A percentile compares a stretch with the other conserved stretches of the same genome.
These are phyloP conservation scores for Arachnomyces sp. DNA, from an alignment of 2,329 filamentous ascomycete species.

Conservation along the genomic window DNA sequence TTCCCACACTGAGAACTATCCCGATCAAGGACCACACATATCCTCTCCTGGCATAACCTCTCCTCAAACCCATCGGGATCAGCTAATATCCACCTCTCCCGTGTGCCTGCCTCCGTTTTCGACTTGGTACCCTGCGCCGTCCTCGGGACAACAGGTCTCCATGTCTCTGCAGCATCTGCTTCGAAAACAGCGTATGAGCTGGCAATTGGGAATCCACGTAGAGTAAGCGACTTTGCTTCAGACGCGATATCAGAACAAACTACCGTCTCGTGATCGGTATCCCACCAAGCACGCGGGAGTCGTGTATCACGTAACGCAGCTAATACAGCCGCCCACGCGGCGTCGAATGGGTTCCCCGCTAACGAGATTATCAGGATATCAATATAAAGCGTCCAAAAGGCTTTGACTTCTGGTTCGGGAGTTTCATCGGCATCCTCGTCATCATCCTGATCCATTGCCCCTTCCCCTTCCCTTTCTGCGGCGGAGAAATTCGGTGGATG, in stretches of 20 bases:
- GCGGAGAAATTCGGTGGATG: constrained; percentile 36
- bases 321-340: constrained; percentile 75
- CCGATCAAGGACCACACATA: constrained; percentile 71
- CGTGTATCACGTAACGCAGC: constrained; percentile 71
- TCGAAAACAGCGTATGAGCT: constrained; percentile 73
- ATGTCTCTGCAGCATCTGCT: constrained; percentile 39
- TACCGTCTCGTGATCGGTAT: constrained; percentile 68
- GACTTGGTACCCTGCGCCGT: constrained; percentile 22
- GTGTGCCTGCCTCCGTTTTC: constrained; percentile 26
- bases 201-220: constrained; percentile 63
- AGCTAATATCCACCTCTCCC: constrained; percentile 61
- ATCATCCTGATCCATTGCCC: constrained; percentile 41
- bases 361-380: constrained; percentile 91
- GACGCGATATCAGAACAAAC: constrained; percentile 59
- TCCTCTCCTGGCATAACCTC: constrained; percentile 67
- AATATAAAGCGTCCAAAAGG: constrained; percentile 92
- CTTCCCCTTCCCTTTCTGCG: constrained; percentile 36
- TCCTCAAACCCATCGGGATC: constrained; percentile 92
- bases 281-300: constrained; percentile 73
- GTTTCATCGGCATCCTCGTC: constrained; percentile 20
- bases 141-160: constrained; percentile 30
- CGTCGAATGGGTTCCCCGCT: constrained; percentile 86
- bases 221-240: constrained; percentile 47
- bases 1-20: constrained; percentile 40
- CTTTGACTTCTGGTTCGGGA: constrained; percentile 53